These are phyloP conservation scores for Rhodotorula paludigena DNA, from an alignment of 768 basidiomycete species.

Conservation along the genomic window DNA sequence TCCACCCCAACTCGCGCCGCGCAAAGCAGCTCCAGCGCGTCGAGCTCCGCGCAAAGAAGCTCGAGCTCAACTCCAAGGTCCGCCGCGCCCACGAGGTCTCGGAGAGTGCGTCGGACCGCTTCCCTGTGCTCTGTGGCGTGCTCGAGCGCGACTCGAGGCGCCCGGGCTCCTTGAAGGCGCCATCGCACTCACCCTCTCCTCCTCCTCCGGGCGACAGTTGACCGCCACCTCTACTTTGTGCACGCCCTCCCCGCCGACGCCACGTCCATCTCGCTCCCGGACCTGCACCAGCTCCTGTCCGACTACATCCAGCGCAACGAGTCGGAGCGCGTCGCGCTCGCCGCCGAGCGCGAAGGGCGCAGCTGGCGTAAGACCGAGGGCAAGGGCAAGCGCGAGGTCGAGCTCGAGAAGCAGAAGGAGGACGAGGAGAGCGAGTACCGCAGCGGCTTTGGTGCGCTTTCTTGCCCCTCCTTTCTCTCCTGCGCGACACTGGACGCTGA, in stretches of 20 bases:
- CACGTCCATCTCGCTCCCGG: constrained; percentile 29
- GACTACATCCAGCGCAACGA: constrained; percentile 37
- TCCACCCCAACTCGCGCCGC: constrained; percentile 40
- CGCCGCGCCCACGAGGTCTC: constrained; percentile 20
- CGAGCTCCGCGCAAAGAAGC: constrained; percentile 32
- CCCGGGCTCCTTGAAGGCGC: background rate
- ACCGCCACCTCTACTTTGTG: constrained; percentile 34
- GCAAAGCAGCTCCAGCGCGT: constrained; percentile 40
- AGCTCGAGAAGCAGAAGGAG: constrained; percentile 26
- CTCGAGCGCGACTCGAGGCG: background rate
- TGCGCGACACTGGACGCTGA: too few relatives aligned
- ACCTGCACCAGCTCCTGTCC: constrained; percentile 28
- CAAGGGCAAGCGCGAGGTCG: constrained; percentile 35
- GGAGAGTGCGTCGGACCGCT: constrained; percentile 5
- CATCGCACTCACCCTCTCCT: background rate
- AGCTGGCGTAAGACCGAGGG: constrained; percentile 35
- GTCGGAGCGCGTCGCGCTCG: constrained; percentile 22
- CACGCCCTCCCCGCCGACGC: constrained; percentile 28
- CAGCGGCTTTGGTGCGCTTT: constrained; percentile 34
- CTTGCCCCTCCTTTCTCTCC: background rate
- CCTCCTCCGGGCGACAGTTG: constrained; percentile 13
- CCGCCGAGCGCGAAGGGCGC: constrained; percentile 21
- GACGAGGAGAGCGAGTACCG: constrained; percentile 28
- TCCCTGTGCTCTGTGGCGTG: too few relatives aligned
- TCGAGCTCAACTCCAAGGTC: constrained; percentile 23